These are phyloP conservation scores for Spergularia bocconei DNA, from an alignment of 148 eudicot genomes.

Conservation along the genomic window DNA sequence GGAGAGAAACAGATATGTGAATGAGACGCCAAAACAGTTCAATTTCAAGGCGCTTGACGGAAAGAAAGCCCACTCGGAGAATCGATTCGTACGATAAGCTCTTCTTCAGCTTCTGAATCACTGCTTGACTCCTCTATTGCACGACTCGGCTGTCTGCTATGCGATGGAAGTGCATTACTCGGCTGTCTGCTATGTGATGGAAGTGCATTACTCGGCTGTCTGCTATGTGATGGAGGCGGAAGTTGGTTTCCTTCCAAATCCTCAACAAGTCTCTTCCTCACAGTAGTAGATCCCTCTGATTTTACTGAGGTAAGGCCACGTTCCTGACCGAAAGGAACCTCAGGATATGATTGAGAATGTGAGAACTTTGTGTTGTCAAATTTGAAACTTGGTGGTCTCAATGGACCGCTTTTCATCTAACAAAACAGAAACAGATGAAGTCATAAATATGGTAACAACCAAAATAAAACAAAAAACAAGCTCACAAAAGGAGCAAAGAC, in stretches of 20 bases:
- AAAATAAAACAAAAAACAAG: background rate
- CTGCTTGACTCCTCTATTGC: constrained; percentile 52
- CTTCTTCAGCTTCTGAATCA: constrained; percentile 81
- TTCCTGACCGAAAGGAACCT: constrained; percentile 32
- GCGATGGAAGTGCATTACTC: constrained; percentile 11
- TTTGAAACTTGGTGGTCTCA: constrained; percentile 25
- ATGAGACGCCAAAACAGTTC: background rate
- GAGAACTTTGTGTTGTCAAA: constrained; percentile 26
- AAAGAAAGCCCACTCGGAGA: constrained; percentile 77
- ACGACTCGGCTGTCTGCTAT: constrained; percentile 20
- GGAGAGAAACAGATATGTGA: background rate
- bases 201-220: constrained; percentile 9
- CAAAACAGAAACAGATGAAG: background rate
- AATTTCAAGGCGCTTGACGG: constrained; percentile 39
- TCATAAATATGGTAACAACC: background rate
- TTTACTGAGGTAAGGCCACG: constrained; percentile 46
- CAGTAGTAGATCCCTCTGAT: constrained; percentile 68
- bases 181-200: constrained; percentile 22
- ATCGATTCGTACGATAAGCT: constrained; percentile 66
- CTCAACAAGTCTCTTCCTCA: constrained; percentile 31
- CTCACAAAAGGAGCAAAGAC: background rate
- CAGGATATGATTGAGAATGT: constrained; percentile 62
- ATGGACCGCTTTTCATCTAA: constrained; percentile 29
- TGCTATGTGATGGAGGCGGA: constrained; percentile 20
- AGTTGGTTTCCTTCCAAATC: constrained; percentile 8